Evolutionary conservation across 495 filamentous ascomycete genomes (phyloP).

Genomic region (Aspergillus funiculosus): DNA sequence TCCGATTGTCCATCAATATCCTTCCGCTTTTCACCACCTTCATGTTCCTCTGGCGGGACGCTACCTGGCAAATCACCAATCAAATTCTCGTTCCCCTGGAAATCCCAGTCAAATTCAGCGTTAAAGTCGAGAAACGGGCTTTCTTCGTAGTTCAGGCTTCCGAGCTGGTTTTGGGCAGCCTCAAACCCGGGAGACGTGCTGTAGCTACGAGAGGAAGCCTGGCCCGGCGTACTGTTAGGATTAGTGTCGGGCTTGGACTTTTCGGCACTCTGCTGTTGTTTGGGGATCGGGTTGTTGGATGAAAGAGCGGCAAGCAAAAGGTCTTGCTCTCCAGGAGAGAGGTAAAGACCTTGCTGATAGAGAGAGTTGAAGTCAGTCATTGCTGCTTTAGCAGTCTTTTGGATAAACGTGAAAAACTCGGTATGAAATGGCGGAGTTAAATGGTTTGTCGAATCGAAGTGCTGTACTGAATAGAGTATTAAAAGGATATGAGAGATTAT

Average conservation of each 20-base stretch:
- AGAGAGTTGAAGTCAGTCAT: constrained; percentile 38
- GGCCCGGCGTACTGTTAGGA: constrained; percentile 29
- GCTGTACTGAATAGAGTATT: too few species aligned
- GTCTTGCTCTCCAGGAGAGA: constrained; percentile 82
- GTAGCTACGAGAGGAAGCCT: constrained; percentile 29
- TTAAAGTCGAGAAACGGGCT: constrained; percentile 82
- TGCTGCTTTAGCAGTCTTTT: too few species aligned
- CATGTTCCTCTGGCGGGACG: constrained; percentile 50
- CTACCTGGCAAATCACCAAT: constrained; percentile 70
- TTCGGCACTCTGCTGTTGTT: constrained; percentile 25
- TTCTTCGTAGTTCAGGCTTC: constrained; percentile 52
- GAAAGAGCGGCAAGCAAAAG: constrained; percentile 82
- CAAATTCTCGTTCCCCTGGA: constrained; percentile 53
- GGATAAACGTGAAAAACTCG: too few species aligned
- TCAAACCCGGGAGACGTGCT: constrained; percentile 50
- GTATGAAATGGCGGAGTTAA: too few species aligned
- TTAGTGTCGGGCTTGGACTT: constrained; percentile 26
- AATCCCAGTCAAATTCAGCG: constrained; percentile 66
- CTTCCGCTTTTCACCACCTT: constrained; percentile 63
- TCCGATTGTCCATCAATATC: constrained; percentile 67
- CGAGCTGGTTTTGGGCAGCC: constrained; percentile 41
- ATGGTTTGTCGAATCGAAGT: neutral
- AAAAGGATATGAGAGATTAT: neutral
- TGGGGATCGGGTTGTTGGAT: constrained; percentile 56
- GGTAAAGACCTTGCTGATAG: constrained; percentile 50